Evolutionary conservation across 495 filamentous ascomycete genomes (phyloP), one percentile per base, ranked within the genome.

Genomic region (Aspergillus biplanus): DNA sequence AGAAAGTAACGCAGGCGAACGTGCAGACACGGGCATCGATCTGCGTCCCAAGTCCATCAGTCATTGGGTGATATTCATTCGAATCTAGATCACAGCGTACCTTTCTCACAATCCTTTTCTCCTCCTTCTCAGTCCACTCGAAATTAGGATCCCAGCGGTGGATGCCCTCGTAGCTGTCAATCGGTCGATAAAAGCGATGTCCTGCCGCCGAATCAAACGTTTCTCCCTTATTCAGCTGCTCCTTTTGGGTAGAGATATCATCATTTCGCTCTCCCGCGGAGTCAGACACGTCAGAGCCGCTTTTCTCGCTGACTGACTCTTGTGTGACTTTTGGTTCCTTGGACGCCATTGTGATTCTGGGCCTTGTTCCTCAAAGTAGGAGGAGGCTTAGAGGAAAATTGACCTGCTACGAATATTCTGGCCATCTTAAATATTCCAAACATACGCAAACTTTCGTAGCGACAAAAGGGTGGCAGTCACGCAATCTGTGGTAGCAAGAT

Each of bases 1-100:
- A 88, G 73, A 91, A 91, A 83, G 89, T 90, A 46, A 89, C 73
- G 62, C 87, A 89, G 11, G 81, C 81, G 78, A 81, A 80, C 13
- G 72, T 58, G 55, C 78, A 78, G 21, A 89, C 77, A 13, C 73
- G 71, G 12, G 67, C 50, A 58, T 84, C 80, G 50, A 82, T 68
- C 54, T 75, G 16, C 46, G 18, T 37, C 52, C 6, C 15, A 18
- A 44, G 54, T 3, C 2, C 42, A 7, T 8, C 21, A 7, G 55
- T 31, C 12, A 27, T 6, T 15, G 27, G 1, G 13, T 13, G 1
- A 13, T 1, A 1, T 0, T 13, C 37, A 4, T 39, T 27, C 2
- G 21, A 39, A 11, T 12, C 39, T 44, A 44, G 39, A 12, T 6
- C 11, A 44, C 47, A 8, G 16, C 46, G 4, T 52, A 59, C 57